Percentiles rank a stretch among this genome's conserved stretches.
These are phyloP conservation scores for Quercus alba DNA, from an alignment of 306 rosid genomes.

Conservation along the genomic window DNA sequence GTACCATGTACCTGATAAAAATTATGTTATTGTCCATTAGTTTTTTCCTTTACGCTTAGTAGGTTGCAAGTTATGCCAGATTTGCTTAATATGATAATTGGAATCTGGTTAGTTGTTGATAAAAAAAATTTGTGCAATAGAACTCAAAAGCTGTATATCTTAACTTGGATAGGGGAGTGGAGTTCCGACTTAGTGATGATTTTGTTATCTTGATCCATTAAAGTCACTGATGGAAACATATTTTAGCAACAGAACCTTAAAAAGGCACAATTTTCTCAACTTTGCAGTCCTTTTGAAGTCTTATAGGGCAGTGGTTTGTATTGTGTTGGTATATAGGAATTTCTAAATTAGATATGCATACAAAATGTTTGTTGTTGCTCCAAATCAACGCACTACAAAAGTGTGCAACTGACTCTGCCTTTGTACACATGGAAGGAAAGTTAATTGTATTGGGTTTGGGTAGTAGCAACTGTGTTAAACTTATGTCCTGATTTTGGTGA, in stretches of 20 bases:
- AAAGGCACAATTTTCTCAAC: not conserved
- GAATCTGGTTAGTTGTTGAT: not conserved
- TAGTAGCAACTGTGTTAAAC: not conserved
- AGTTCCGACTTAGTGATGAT: not conserved
- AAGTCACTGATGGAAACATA: not conserved
- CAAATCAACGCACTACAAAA: not conserved
- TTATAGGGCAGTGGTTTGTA: not conserved
- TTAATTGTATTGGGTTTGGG: not conserved
- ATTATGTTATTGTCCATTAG: not conserved
- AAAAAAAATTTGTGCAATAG: not conserved
- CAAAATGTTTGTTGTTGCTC: no score
- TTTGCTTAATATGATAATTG: not conserved
- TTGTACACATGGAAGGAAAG: not conserved
- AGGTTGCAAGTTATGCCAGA: not conserved
- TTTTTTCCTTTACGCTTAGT: not conserved
- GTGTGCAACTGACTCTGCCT: not conserved
- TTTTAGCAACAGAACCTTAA: not conserved
- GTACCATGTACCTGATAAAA: constrained; percentile 4
- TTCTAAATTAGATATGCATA: no score
- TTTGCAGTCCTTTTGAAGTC: not conserved
- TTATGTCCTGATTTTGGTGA: not conserved
- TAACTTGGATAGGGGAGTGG: not conserved
- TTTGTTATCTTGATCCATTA: not conserved
- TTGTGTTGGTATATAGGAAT: not conserved
- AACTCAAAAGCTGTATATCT: not conserved